Percentiles rank a stretch among this genome's conserved stretches.
phyloP scores from a whole-genome alignment of 768 basidiomycete species.

The Saitozyma sp. region DNA sequence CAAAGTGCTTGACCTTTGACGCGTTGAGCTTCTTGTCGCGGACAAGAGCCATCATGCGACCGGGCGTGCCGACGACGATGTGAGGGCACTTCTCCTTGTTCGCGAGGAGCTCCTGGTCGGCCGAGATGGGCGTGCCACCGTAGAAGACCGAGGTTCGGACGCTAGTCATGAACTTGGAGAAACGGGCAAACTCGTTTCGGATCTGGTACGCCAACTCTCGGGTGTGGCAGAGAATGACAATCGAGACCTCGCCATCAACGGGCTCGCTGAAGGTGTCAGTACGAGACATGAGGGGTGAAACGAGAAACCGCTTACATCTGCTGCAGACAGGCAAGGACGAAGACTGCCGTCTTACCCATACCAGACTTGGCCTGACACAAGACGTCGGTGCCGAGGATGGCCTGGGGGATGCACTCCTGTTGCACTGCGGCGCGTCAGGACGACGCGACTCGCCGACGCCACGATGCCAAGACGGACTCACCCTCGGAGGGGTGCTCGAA shows the following conservation, averaged over 20 bases:
- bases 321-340: conserved; percentile 95
- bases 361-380: conserved; percentile 99
- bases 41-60: conserved; percentile 90
- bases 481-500: conserved; percentile 99
- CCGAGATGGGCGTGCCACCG: conserved; percentile 90
- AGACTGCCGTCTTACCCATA: conserved; percentile 90
- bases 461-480: conserved; percentile 51
- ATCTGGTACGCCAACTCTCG: conserved; percentile 99
- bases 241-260: conserved; percentile 95
- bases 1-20: conserved; percentile 93
- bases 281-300: neutral
- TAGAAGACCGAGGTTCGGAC: conserved; percentile 97
- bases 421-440: conserved; percentile 65
- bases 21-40: conserved; percentile 94
- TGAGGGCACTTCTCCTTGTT: conserved; percentile 98
- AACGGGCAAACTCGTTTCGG: conserved; percentile 98
- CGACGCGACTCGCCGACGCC: neutral
- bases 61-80: conserved; percentile 97
- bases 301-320: conserved; percentile 61
- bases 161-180: conserved; percentile 99
- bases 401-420: conserved; percentile 99
- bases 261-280: conserved; percentile 62
- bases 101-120: conserved; percentile 89
- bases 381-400: conserved; percentile 98
- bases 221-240: conserved; percentile 97